Base-by-base conservation (phyloP, 306 rosid species). In the Cucumis cinereus region DNA sequence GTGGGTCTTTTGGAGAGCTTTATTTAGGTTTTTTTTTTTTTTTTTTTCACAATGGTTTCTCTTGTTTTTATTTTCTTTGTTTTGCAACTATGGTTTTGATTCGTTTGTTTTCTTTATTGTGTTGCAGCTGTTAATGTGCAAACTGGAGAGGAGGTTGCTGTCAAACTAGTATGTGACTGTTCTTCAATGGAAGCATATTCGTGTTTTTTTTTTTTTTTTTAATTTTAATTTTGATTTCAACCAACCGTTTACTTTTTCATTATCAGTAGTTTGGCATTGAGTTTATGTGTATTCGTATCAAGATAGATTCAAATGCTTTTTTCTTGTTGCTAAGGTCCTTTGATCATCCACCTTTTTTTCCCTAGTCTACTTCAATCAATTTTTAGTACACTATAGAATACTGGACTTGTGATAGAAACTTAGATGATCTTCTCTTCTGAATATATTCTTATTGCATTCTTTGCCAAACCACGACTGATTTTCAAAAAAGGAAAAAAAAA, bases 1-100 rank as follows among this genome's bases (percentile, higher is more conserved):
- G 99, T 81, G 99, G 99, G 63, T 95, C 99, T 73, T 95, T 95
- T 74, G 99, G 99, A 64, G 99, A 95, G 88, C 99, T 95, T 33
- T 95, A 92, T 90, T 58, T 95, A 84, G 97, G 99, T 89, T 47
- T 59, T 77, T 4, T 45, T 73, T 11, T 45, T 73, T 11, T 41
- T 8, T 38, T 8, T 38, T 10, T 40, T 10, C 45, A 57, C 26
- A 75, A 24, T 16, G 17, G 49, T 49, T 76, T 55, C 75, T 28
- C 49, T 35, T 10, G 49, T 59, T 6, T 6, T 60, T 47, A 38
- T 73, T 56, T 40, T 33, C 8, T 11, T 5, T 53, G 9, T 53
- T 7, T 35, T 1, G 23, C 15, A 24, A 50, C 7, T 19, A 1
- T 72, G 76, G 64, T 77, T 66, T 41, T 77, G 35, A 28, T 13